Percentiles rank a stretch among this genome's conserved stretches.
These are phyloP conservation scores for Larix sibirica DNA, from an alignment of 83 land plant species.

Conservation along the genomic window DNA sequence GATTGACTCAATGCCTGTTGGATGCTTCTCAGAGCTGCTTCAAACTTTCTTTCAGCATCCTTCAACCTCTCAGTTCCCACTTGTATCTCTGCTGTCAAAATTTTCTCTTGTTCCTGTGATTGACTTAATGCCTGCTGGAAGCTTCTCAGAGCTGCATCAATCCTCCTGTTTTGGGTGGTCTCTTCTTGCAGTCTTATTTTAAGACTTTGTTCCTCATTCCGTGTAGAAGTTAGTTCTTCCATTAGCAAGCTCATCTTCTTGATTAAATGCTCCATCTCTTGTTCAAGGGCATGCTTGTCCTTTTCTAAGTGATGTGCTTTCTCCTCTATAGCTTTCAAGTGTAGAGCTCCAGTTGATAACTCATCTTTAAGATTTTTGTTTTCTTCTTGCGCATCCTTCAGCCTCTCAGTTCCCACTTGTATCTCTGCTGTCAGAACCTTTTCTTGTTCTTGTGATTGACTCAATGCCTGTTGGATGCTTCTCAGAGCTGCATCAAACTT, in stretches of 20 bases:
- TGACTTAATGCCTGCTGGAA: constrained; percentile 40
- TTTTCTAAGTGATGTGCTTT: constrained; percentile 38
- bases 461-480: constrained; percentile 37
- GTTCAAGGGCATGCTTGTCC: constrained; percentile 38
- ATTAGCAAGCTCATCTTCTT: constrained; percentile 36
- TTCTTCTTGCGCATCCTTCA: constrained; percentile 34
- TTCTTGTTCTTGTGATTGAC: constrained; percentile 41
- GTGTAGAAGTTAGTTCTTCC: constrained; percentile 38
- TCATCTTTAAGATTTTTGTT: constrained; percentile 33
- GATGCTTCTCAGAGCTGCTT: constrained; percentile 36
- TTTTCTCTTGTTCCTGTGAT: constrained; percentile 40
- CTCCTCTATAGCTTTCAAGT: constrained; percentile 52
- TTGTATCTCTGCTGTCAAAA: constrained; percentile 36
- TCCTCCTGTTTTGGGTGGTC: constrained; percentile 30
- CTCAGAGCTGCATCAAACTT: constrained; percentile 23
- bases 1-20: constrained; percentile 42
- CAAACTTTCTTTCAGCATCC: constrained; percentile 32
- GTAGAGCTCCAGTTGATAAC: constrained; percentile 29
- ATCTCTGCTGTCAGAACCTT: constrained; percentile 31
- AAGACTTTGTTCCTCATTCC: constrained; percentile 49
- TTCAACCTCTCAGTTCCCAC: constrained; percentile 31
- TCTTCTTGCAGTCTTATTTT: constrained; percentile 51
- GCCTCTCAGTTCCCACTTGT: constrained; percentile 26
- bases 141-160: constrained; percentile 39
- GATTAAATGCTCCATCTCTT: constrained; percentile 44